phyloP scores from a whole-genome alignment of 2,329 filamentous ascomycete genomes.

The Coniosporium tulheliwenetii region DNA sequence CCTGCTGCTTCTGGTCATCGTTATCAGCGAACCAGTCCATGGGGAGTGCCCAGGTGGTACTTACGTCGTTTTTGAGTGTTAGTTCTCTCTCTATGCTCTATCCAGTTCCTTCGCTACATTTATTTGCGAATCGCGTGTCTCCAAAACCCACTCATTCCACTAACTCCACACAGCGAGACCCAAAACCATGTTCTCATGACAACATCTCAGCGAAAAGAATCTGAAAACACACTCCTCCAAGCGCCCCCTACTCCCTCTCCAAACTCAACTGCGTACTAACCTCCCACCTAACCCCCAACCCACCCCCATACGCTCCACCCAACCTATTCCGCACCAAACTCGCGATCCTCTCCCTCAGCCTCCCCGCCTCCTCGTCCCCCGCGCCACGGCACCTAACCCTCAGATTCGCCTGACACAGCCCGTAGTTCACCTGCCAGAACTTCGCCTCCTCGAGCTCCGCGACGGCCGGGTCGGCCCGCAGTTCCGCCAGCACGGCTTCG shows the following conservation, averaged over 20 bases:
- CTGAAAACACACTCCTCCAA: too few species aligned
- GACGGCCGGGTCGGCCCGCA: conserved; percentile 65
- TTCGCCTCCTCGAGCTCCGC: conserved; percentile 72
- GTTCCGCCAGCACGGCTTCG: conserved; percentile 64
- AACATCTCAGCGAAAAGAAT: too few species aligned
- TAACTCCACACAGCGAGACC: too few species aligned
- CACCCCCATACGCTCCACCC: conserved; percentile 73
- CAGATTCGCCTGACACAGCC: conserved; percentile 87
- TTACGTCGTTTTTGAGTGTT: too few species aligned
- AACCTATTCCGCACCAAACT: conserved; percentile 72
- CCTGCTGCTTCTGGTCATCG: too few species aligned
- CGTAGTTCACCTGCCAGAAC: conserved; percentile 98
- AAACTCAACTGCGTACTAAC: conserved; percentile 67
- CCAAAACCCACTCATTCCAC: too few species aligned
- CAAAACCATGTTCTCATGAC: too few species aligned
- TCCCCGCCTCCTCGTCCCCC: conserved; percentile 43
- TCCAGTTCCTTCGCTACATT: too few species aligned
- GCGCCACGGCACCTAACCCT: conserved; percentile 51
- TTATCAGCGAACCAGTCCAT: too few species aligned
- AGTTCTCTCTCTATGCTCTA: too few species aligned
- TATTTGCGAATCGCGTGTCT: too few species aligned
- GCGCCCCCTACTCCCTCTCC: conserved; percentile 21
- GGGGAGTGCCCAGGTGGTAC: too few species aligned
- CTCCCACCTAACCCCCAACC: conserved; percentile 75
- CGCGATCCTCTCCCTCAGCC: conserved; percentile 59